phyloP scores from a whole-genome alignment of 495 filamentous ascomycete genomes.

The Neurospora discreta region DNA sequence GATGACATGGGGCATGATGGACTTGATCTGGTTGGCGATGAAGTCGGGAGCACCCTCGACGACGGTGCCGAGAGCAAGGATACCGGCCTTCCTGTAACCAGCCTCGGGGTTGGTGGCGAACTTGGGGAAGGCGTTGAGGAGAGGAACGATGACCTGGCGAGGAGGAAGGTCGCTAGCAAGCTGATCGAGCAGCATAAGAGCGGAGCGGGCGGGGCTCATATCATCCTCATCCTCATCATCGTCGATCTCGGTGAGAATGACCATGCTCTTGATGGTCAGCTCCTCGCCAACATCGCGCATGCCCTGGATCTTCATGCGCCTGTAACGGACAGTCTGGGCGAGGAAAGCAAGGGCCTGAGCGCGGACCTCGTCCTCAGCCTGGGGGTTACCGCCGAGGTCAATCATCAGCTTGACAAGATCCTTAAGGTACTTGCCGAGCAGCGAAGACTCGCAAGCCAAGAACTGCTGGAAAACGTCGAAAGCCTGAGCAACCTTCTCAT shows the following conservation, averaged over 20 bases:
- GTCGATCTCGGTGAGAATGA: conserved; percentile 79
- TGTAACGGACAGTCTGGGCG: conserved; percentile 81
- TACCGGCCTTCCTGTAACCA: conserved; percentile 75
- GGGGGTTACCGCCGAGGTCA: conserved; percentile 63
- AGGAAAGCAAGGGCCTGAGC: conserved; percentile 88
- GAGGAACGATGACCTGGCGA: conserved; percentile 86
- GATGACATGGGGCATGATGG: conserved; percentile 77
- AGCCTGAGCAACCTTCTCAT: conserved; percentile 74
- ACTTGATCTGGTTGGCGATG: conserved; percentile 76
- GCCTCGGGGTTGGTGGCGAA: conserved; percentile 66
- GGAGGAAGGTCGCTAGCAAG: conserved; percentile 80
- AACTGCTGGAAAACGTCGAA: conserved; percentile 98
- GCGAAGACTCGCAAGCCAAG: conserved; percentile 75
- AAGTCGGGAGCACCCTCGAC: conserved; percentile 97
- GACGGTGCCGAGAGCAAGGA: conserved; percentile 83
- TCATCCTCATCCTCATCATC: conserved; percentile 87
- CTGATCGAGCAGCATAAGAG: conserved; percentile 78
- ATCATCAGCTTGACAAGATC: conserved; percentile 92
- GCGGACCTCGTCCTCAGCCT: conserved; percentile 70
- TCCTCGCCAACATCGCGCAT: conserved; percentile 65
- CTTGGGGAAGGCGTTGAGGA: conserved; percentile 70
- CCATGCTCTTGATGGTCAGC: conserved; percentile 72
- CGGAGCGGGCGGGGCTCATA: conserved; percentile 76
- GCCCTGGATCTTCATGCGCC: conserved; percentile 89
- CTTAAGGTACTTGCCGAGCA: conserved; percentile 76